Evolutionary conservation across 2,329 filamentous ascomycete genomes (phyloP).

Genomic region (Chalaropsis thielavioides): DNA sequence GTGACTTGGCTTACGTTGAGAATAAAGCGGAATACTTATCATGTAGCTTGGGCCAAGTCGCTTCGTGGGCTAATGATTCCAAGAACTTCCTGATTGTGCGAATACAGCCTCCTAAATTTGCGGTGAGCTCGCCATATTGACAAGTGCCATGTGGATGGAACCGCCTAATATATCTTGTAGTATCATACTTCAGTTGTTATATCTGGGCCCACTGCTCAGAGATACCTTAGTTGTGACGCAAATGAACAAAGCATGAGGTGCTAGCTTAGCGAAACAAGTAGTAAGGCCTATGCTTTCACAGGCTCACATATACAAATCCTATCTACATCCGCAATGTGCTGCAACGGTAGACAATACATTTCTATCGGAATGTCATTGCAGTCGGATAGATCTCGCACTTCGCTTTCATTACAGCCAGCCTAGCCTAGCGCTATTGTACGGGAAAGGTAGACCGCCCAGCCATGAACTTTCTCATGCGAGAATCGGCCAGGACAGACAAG

Average conservation of each 20-base stretch:
- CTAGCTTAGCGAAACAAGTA: not conserved
- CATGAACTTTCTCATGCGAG: not conserved
- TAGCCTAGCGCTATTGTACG: not conserved
- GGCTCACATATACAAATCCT: not conserved
- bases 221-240: not conserved
- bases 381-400: not conserved
- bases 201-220: not conserved
- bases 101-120: not conserved
- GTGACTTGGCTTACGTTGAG: not conserved
- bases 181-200: not conserved
- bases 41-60: no score
- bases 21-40: no score
- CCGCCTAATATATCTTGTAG: not conserved
- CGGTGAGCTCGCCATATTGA: not conserved
- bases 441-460: not conserved
- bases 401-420: not conserved
- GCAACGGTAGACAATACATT: not conserved
- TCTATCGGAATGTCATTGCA: not conserved
- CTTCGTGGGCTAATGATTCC: no score
- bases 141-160: not conserved
- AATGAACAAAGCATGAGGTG: not conserved
- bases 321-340: not conserved
- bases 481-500: not conserved
- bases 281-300: not conserved
- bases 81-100: not conserved